A percentile compares a stretch with the other conserved stretches of the same genome.
phyloP scores from a whole-genome alignment of 176 grass and related monocot species.

The Sorghum bicolor region DNA sequence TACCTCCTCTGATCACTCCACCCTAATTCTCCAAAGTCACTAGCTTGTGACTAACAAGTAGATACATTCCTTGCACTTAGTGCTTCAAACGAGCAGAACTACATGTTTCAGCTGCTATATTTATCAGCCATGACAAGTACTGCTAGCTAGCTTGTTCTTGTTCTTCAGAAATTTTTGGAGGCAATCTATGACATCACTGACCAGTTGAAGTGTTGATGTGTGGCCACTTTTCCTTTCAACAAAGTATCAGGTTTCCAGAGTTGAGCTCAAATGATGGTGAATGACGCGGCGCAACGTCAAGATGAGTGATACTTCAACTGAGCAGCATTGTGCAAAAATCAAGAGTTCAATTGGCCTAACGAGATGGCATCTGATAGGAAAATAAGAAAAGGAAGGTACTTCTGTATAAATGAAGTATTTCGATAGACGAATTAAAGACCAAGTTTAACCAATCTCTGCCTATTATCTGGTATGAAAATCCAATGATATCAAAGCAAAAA shows the following conservation, averaged over 20 bases:
- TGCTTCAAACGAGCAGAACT: background rate
- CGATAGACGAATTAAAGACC: background rate
- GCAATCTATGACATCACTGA: constrained; percentile 44
- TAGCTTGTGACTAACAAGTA: background rate
- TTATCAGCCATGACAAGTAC: constrained; percentile 12
- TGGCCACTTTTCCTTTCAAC: constrained; percentile 27
- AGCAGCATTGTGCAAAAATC: constrained; percentile 5
- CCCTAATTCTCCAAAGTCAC: background rate
- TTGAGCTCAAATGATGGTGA: constrained; percentile 34
- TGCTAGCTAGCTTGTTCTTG: background rate
- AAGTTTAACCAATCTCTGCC: constrained; percentile 11
- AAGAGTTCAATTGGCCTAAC: background rate
- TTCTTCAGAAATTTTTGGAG: constrained; percentile 33
- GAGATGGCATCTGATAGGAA: constrained; percentile 19
- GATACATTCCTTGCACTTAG: background rate
- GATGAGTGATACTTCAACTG: background rate
- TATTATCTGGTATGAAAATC: constrained; percentile 6
- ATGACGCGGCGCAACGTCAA: constrained; percentile 40
- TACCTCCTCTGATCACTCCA: background rate
- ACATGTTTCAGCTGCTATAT: constrained; percentile 1
- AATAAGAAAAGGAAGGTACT: background rate
- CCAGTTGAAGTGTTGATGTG: constrained; percentile 25
- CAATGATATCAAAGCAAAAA: constrained; percentile 1
- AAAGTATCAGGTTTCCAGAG: constrained; percentile 14
- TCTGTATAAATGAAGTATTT: background rate